Evolutionary conservation across 345 rosid genomes (phyloP).

Genomic region (Triadica sebifera): DNA sequence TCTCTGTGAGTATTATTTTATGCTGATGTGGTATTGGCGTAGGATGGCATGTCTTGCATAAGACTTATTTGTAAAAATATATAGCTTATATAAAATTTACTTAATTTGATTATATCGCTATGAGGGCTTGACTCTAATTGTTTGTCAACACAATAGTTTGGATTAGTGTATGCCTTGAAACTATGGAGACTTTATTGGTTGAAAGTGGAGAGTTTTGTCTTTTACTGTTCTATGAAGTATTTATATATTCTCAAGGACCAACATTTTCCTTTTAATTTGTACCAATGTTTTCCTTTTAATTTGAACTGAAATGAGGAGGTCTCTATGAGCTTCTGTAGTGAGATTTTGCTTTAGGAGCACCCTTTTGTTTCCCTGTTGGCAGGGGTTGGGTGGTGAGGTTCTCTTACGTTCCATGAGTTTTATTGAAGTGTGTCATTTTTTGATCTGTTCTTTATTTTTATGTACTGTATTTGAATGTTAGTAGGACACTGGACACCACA

Average conservation of each 20-base stretch:
- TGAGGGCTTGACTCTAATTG: background rate
- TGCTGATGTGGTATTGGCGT: too few species aligned
- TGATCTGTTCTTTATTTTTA: background rate
- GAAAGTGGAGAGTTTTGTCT: background rate
- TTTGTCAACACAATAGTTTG: background rate
- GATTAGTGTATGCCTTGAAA: background rate
- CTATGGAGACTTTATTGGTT: background rate
- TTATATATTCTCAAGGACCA: background rate
- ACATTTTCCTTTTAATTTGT: background rate
- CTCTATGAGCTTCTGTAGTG: background rate
- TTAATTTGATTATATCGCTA: background rate
- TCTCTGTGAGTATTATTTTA: background rate
- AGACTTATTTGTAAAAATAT: background rate
- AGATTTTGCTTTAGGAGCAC: background rate
- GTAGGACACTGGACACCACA: background rate
- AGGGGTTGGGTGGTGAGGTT: background rate
- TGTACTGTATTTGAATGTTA: background rate
- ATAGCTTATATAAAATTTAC: background rate
- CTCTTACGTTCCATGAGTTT: background rate
- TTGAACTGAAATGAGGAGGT: background rate
- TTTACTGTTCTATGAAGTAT: background rate
- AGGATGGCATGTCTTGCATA: background rate
- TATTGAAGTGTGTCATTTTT: background rate
- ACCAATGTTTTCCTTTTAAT: too few species aligned
- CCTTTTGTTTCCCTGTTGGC: background rate